phyloP scores from a whole-genome alignment of 345 rosid species.

The Gossypium raimondii region DNA sequence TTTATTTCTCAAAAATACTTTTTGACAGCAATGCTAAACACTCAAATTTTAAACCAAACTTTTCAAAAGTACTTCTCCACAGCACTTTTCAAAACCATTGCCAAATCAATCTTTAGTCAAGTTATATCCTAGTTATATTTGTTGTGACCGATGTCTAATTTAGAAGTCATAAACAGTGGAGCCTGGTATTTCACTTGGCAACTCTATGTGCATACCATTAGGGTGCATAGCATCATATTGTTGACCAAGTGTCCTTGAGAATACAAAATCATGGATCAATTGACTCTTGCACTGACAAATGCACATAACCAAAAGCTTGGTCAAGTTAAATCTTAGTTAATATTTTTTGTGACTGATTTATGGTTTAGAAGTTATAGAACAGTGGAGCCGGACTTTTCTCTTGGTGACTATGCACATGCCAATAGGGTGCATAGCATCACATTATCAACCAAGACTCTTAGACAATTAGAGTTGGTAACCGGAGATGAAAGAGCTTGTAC shows the following conservation, averaged over 20 bases:
- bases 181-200: neutral
- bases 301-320: neutral
- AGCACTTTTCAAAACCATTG: too few relatives aligned
- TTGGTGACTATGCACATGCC: neutral
- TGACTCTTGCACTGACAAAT: neutral
- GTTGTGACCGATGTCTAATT: neutral
- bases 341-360: neutral
- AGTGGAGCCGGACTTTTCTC: neutral
- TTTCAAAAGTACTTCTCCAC: too few relatives aligned
- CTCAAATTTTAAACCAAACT: too few relatives aligned
- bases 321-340: neutral
- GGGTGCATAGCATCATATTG: neutral
- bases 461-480: neutral
- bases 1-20: too few relatives aligned
- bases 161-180: neutral
- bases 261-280: neutral
- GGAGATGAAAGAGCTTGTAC: neutral
- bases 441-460: constrained; percentile 1
- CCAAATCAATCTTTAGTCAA: neutral
- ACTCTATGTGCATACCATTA: neutral
- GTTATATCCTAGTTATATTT: neutral
- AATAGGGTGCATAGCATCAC: neutral
- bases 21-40: too few relatives aligned
- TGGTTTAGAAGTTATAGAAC: neutral
- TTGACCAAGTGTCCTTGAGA: neutral